Percentiles rank a stretch among this genome's conserved stretches.
Conservation (phyloP, 2,329 filamentous ascomycete genomes). For the Amauroascus verrucosus region DNA sequence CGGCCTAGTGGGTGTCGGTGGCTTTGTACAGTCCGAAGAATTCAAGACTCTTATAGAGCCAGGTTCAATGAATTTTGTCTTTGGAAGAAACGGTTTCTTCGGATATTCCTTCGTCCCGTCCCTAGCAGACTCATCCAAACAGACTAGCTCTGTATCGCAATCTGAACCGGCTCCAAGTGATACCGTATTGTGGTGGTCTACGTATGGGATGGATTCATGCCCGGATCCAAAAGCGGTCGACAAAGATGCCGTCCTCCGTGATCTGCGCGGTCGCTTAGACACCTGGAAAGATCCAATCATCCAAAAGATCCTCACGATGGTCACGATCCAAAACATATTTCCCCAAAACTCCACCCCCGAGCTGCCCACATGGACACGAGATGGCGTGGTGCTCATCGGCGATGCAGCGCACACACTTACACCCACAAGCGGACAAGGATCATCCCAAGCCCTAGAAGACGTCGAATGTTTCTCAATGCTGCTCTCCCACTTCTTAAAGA, state of each 20-base stretch:
- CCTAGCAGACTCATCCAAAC: constrained; percentile 20
- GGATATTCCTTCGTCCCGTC: constrained; percentile 35
- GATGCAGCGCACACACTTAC: constrained; percentile 50
- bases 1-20: constrained; percentile 39
- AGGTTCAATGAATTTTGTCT: constrained; percentile 36
- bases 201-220: constrained; percentile 28
- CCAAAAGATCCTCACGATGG: constrained; percentile 30
- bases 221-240: constrained; percentile 27
- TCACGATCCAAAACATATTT: constrained; percentile 37
- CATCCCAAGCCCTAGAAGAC: constrained; percentile 48
- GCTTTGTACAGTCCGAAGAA: constrained; percentile 31
- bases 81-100: constrained; percentile 43
- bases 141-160: not conserved
- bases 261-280: constrained; percentile 34
- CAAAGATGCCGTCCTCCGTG: constrained; percentile 24
- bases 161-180: not conserved
- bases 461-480: constrained; percentile 39
- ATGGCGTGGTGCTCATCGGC: constrained; percentile 45
- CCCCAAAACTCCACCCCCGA: constrained; percentile 41
- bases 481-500: constrained; percentile 25
- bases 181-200: constrained; percentile 40
- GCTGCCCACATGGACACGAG: constrained; percentile 40
- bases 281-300: constrained; percentile 41
- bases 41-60: constrained; percentile 25
- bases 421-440: constrained; percentile 46